phyloP scores from a whole-genome alignment of 2,329 filamentous ascomycete species.

The Thermothelomyces thermophilus region DNA sequence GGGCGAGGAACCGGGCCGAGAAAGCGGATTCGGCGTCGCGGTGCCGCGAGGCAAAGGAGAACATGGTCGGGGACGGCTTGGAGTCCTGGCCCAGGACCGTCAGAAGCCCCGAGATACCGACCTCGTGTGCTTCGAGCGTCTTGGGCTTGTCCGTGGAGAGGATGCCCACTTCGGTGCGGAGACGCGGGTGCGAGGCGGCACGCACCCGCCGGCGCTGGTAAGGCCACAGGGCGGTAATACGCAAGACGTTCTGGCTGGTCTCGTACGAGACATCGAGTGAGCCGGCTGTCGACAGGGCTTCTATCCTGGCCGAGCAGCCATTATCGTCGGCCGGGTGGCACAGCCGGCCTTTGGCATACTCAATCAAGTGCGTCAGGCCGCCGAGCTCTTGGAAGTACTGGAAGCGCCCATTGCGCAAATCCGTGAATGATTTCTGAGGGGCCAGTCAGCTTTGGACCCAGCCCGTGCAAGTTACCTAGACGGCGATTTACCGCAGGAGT shows the following conservation, averaged over 20 bases:
- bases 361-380: conserved; percentile 47
- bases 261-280: conserved; percentile 76
- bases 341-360: conserved; percentile 45
- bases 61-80: conserved; percentile 67
- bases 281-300: conserved; percentile 44
- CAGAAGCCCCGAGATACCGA: conserved; percentile 72
- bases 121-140: conserved; percentile 59
- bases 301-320: conserved; percentile 45
- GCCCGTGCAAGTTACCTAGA: background rate
- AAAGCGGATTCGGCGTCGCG: conserved; percentile 53
- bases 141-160: conserved; percentile 57
- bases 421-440: conserved; percentile 53
- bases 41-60: conserved; percentile 79
- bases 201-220: conserved; percentile 36
- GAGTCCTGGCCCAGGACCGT: conserved; percentile 70
- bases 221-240: conserved; percentile 60
- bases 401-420: conserved; percentile 47
- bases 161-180: conserved; percentile 74
- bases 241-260: conserved; percentile 56
- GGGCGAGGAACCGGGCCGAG: conserved; percentile 56
- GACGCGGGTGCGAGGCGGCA: conserved; percentile 35
- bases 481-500: conserved; percentile 27
- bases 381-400: conserved; percentile 67
- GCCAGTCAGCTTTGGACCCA: background rate
- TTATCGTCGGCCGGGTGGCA: conserved; percentile 43